Evolutionary conservation across 345 rosid species (phyloP), one percentile per base, ranked within the genome.

Genomic region (Eucalyptus tenuipes): DNA sequence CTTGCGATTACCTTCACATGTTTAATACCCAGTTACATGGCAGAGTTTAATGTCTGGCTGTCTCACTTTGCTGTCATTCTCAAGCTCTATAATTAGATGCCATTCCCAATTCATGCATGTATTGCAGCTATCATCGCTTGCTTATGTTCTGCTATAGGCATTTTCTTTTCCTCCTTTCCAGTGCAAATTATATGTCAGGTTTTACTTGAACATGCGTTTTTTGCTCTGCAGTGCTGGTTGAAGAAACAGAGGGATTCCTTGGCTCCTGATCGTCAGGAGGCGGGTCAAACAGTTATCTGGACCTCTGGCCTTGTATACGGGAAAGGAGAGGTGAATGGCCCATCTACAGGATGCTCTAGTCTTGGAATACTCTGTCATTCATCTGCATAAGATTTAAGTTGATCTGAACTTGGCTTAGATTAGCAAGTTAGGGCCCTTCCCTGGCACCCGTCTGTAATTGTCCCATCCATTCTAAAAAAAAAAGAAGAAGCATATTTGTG

Each of bases 281-380:
- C 90, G 7, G 97, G 94, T 33, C 86, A 90, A 88, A 93, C 82
- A 31, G 96, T 93, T 42, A 93, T 92, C 91, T 98, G 99, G 99
- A 96, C 99, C 89, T 98, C 99, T 52, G 99, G 99, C 86, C 93
- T 98, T 88, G 90, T 96, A 88, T 98, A 95, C 37, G 99, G 98
- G 86, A 96, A 94, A 94, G 99, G 99, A 91, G 94, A 97, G 99
- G 99, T 97, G 92, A 84, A 92, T 90, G 86, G 86, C 88, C 59
- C 64, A 75, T 37, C 52, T 50, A 11, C 16, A 52, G 40, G 64
- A 45, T 87, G 82, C 49, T 44, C 49, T 53, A 49, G 27, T 71
- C 44, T 45, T 71, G 85, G 14, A 22, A 40, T n/a, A 86, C 44
- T 20, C 18, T 86, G 44, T 53, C 64, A 86, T 33, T 45, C 31